A percentile compares a stretch with the other conserved stretches of the same genome.
Evolutionary conservation across 106 monocot species (phyloP).

Genomic region (Posidonia australis): DNA sequence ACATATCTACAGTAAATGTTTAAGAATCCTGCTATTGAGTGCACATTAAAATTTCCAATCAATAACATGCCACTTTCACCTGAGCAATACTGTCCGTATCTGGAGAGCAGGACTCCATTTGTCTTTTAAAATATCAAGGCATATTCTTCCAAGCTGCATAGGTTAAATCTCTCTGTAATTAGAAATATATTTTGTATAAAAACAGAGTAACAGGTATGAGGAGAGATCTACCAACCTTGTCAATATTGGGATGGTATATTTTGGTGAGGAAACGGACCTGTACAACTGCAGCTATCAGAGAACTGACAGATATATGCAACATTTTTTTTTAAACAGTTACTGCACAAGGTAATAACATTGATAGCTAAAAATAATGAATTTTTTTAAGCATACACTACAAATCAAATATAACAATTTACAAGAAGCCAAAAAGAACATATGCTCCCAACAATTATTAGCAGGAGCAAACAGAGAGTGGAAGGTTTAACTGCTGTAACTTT

Average conservation of each 20-base stretch:
- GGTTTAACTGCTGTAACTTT: no score
- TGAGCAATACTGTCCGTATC: slow-evolving; percentile 37
- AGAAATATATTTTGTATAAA: background rate
- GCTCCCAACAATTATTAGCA: no score
- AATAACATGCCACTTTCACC: slow-evolving; percentile 11
- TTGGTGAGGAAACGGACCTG: slow-evolving; percentile 99
- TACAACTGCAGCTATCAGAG: background rate
- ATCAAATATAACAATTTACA: no score
- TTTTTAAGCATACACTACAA: no score
- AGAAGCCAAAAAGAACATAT: no score
- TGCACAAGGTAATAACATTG: no score
- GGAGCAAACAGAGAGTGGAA: no score
- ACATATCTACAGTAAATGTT: no score
- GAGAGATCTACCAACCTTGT: slow-evolving; percentile 48
- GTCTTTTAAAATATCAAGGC: slow-evolving; percentile 38
- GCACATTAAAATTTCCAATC: background rate
- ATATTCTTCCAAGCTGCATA: slow-evolving; percentile 42
- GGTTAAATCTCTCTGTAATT: background rate
- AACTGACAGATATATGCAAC: background rate
- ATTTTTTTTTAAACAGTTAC: background rate
- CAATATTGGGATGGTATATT: slow-evolving; percentile 99
- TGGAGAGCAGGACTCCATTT: slow-evolving; percentile 51
- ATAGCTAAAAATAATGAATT: no score
- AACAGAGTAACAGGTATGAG: background rate
- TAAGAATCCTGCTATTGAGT: no score